Evolutionary conservation across 331 rosid genomes (phyloP), one percentile per base, ranked within the genome.

Genomic region (Rhamnella rubrinervis): DNA sequence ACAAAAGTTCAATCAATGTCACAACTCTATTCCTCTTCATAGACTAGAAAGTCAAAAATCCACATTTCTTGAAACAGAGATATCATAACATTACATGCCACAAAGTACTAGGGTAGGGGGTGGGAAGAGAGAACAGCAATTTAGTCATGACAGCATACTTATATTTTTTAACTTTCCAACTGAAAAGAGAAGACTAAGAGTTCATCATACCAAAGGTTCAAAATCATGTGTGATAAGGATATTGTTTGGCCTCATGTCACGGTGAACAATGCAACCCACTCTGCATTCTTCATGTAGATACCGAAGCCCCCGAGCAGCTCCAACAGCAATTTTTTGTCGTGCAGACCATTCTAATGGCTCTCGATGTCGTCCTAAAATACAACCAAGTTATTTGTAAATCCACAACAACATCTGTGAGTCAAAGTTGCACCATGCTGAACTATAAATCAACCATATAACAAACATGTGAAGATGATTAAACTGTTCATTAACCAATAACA

Each of bases 191-290:
- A 55, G 62, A 72, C 18, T 53, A 71, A 20, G 38, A 21, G 46
- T 18, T 64, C 55, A 46, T 23, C 53, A 57, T 83, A 91, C 97
- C 96, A 91, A 76, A 56, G 97, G 96, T 62, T 91, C 96, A 86
- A 91, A 91, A 81, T 91, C 97, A 88, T 91, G 97, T 62, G 97
- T 91, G 67, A 91, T 85, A 55, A 91, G 97, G 65, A 91, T 91
- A 87, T 91, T 91, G 80, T 91, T 91, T 49, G 97, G 97, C 75
- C 97, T 79, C 97, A 91, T 91, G 78, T 91, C 97, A 66, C 97
- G 96, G 81, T 91, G 97, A 74, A 91, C 92, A 66, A 91, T 91
- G 77, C 97, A 91, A 70, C 97, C 97, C 28, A 91, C 97, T 78
- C 97, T 85, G 76, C 97, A 91, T 75, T 91, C 97, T 80, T 91